Evolutionary conservation across 129 eudicot species (phyloP), one percentile per base, ranked within the genome.

Genomic region (Erigeron canadensis): DNA sequence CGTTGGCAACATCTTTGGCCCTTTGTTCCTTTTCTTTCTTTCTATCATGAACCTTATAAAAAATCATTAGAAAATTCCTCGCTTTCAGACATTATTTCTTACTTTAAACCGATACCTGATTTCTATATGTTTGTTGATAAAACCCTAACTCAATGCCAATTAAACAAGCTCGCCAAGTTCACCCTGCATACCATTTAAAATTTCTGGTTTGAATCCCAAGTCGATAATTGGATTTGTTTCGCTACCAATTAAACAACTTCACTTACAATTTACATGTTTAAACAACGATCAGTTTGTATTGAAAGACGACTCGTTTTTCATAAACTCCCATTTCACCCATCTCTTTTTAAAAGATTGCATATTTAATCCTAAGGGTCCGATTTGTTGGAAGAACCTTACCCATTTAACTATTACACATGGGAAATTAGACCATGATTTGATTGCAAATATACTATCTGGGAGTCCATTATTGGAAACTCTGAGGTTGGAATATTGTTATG

Each of bases 391-490:
- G n/a, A 75, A 34, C 1, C 73, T 65, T 42, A 65, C 63, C 34
- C 34, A 23, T 23, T 23, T 23, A 23, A 23, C 34, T 23, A 23
- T 23, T 23, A 1, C 34, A 23, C n/a, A n/a, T n/a, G n/a, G n/a
- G n/a, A n/a, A n/a, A n/a, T n/a, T n/a, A n/a, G n/a, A n/a, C n/a
- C n/a, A 23, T 23, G 34, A 45, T 56, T 44, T 57, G 61, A 67
- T 75, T 66, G 74, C 56, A 43, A 75, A 57, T 7, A 18, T 75
- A 45, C 45, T 75, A 57, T 75, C 74, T 0, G 74, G 80, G 21
- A 67, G 80, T 67, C 74, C 74, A 67, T 3, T 67, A 2, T 67
- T 75, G 74, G 74, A 75, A n/a, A 66, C 74, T 4, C 15, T 67
- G 61, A 65, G n/a, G 16, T 67, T 75, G 62, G 28, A 57, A 0